Percentiles rank a stretch among this genome's conserved stretches.
These are phyloP conservation scores for Teratosphaeriaceae sp. DNA, from an alignment of 2,329 filamentous ascomycete genomes.

Conservation along the genomic window DNA sequence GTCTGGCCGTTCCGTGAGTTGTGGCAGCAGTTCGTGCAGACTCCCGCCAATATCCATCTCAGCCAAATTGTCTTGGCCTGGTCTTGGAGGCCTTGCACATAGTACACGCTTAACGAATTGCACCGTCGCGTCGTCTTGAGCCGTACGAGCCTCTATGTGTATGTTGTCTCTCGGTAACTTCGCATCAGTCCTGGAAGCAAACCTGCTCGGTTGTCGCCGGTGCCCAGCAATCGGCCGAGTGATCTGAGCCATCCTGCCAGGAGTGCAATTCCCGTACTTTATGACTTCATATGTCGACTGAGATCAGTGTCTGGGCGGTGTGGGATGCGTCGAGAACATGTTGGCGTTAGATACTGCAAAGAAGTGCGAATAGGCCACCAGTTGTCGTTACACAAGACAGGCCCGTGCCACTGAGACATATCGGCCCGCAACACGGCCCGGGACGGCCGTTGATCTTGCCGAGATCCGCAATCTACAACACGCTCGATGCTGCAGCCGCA, in stretches of 20 bases:
- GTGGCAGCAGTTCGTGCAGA: slow-evolving; percentile 75
- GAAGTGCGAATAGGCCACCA: background rate
- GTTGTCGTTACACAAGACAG: background rate
- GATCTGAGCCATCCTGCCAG: background rate
- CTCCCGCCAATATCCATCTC: background rate
- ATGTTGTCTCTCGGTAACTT: no score
- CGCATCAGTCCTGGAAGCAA: background rate
- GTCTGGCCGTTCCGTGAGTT: slow-evolving; percentile 88
- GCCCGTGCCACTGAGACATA: no score
- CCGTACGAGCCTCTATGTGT: background rate
- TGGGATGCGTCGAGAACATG: no score
- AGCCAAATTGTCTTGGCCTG: background rate
- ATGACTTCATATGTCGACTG: no score
- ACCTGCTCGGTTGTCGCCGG: background rate
- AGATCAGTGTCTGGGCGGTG: no score
- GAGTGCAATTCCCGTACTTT: no score
- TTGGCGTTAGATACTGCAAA: background rate
- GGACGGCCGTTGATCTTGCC: background rate
- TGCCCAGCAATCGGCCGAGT: background rate
- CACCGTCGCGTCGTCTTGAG: slow-evolving; percentile 65
- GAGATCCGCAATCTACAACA: background rate
- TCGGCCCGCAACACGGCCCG: no score
- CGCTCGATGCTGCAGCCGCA: background rate
- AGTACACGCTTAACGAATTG: slow-evolving; percentile 77
- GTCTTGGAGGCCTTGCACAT: slow-evolving; percentile 40